Conservation (phyloP, 2,329 filamentous ascomycete species). For the Apiospora hydei region DNA sequence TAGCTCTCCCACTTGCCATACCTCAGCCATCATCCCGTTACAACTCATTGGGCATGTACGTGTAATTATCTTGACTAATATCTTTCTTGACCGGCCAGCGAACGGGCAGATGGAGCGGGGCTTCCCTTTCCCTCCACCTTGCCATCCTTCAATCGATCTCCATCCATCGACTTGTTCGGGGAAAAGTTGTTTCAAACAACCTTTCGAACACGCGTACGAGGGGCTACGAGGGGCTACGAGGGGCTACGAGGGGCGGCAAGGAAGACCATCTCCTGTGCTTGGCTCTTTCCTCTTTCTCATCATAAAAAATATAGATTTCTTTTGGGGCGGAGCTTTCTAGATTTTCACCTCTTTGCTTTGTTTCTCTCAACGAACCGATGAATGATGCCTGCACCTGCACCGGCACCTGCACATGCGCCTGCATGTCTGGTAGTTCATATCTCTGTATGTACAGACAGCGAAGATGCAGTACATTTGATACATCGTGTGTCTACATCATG, state of each 20-base stretch:
- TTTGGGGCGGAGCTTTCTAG: conserved; percentile 7
- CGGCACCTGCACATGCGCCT: background rate
- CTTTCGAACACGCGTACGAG: background rate
- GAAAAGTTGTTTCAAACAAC: background rate
- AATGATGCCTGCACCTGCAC: background rate
- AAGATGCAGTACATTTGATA: background rate
- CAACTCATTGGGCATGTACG: too few relatives aligned
- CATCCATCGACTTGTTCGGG: background rate
- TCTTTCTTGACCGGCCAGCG: background rate
- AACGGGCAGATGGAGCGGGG: background rate
- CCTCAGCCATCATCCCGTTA: too few relatives aligned
- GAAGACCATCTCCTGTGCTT: background rate
- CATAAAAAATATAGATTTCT: conserved; percentile 14
- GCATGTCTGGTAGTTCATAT: background rate
- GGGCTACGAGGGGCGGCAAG: conserved; percentile 1
- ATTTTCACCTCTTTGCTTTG: conserved; percentile 3
- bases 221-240: too few relatives aligned
- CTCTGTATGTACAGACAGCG: background rate
- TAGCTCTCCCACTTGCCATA: too few relatives aligned
- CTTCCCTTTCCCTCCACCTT: background rate
- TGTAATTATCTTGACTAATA: too few relatives aligned
- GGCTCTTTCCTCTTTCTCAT: conserved; percentile 3
- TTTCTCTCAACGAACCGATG: background rate
- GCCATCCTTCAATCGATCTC: background rate
- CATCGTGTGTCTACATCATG: too few relatives aligned